A percentile compares a stretch with the other conserved stretches of the same genome.
These are phyloP conservation scores for Coemansia reversa DNA, from an alignment of 192 early-diverging fungal species.

Conservation along the genomic window DNA sequence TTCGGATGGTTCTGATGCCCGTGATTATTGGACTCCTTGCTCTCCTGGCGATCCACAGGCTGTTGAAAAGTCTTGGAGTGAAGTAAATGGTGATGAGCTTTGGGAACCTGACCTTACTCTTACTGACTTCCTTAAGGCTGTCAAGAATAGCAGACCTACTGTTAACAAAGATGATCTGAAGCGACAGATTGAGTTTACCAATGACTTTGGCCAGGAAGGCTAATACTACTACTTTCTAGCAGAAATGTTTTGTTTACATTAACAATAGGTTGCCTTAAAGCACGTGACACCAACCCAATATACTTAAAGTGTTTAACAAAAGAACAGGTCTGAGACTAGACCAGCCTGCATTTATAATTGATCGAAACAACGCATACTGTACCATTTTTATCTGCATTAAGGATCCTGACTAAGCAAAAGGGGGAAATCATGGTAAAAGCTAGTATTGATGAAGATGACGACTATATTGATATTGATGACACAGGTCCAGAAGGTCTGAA, in stretches of 20 bases:
- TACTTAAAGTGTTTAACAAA: not conserved
- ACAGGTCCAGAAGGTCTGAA: constrained; percentile 44
- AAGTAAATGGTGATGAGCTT: constrained; percentile 80
- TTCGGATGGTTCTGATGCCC: not conserved
- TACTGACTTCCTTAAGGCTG: constrained; percentile 82
- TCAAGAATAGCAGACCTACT: constrained; percentile 72
- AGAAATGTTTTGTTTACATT: no score
- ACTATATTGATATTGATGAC: constrained; percentile 52
- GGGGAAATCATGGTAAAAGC: no score
- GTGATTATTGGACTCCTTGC: constrained; percentile 81
- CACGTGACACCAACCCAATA: constrained; percentile 12
- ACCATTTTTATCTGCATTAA: no score
- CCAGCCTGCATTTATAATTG: no score
- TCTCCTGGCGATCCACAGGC: constrained; percentile 90
- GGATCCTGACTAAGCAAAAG: no score
- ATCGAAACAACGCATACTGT: no score
- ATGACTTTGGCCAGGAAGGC: constrained; percentile 72
- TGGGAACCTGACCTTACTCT: constrained; percentile 88
- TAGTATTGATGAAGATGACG: constrained; percentile 25
- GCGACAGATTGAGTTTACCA: constrained; percentile 88
- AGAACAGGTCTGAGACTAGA: not conserved
- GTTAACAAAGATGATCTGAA: constrained; percentile 81
- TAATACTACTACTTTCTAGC: constrained; percentile 8
- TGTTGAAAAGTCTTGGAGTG: constrained; percentile 84
- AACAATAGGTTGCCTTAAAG: no score